A percentile compares a stretch with the other conserved stretches of the same genome.
Evolutionary conservation across 257 asterid species (phyloP).

Genomic region (Datura wrightii): DNA sequence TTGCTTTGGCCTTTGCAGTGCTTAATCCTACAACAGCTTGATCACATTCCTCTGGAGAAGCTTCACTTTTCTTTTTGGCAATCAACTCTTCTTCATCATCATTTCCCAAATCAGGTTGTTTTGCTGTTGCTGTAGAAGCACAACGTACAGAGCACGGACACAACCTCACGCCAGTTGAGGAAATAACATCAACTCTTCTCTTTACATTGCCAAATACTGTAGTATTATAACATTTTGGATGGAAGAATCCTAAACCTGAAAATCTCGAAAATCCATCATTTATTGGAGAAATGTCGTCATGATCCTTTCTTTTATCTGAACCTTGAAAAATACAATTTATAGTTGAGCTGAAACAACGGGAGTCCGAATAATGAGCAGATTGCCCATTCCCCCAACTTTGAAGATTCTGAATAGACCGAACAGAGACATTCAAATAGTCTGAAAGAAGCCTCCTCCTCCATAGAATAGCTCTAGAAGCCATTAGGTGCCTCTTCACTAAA

Average conservation of each 20-base stretch:
- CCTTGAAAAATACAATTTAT: conserved; percentile 43
- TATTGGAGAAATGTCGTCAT: conserved; percentile 38
- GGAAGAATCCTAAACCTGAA: conserved; percentile 43
- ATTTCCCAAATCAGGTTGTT: conserved; percentile 64
- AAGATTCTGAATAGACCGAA: conserved; percentile 47
- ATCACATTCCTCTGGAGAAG: conserved; percentile 94
- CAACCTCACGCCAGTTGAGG: conserved; percentile 45
- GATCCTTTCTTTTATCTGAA: conserved; percentile 40
- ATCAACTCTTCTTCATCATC: conserved; percentile 63
- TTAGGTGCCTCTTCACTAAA: conserved; percentile 45
- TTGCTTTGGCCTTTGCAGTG: conserved; percentile 89
- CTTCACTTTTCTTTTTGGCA: conserved; percentile 71
- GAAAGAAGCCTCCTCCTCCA: conserved; percentile 59
- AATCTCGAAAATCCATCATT: conserved; percentile 41
- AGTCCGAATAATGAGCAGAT: conserved; percentile 41
- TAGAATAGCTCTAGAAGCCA: conserved; percentile 75
- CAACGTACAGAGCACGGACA: conserved; percentile 52
- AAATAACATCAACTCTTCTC: conserved; percentile 48
- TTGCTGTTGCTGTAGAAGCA: conserved; percentile 75
- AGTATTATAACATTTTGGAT: conserved; percentile 45
- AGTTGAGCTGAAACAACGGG: conserved; percentile 47
- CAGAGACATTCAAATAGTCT: conserved; percentile 57
- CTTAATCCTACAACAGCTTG: conserved; percentile 85
- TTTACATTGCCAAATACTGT: conserved; percentile 41
- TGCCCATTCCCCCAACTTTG: conserved; percentile 47